phyloP scores from a whole-genome alignment of 768 basidiomycete genomes.

The Boletus coccyginus region DNA sequence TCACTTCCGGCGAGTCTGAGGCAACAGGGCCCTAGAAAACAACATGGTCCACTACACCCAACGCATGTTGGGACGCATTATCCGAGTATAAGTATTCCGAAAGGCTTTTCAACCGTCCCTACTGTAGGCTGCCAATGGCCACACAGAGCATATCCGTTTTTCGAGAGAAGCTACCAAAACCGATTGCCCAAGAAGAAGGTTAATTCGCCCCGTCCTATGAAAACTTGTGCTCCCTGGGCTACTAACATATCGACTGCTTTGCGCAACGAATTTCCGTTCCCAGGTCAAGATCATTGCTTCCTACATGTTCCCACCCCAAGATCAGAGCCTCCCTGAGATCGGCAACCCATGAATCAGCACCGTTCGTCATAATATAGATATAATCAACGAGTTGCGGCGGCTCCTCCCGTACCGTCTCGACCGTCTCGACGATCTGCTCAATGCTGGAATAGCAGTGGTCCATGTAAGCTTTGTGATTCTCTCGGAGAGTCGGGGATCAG shows the following conservation, averaged over 20 bases:
- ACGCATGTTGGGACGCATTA: neutral
- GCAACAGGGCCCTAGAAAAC: too few species aligned
- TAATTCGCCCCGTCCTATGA: constrained; percentile 50
- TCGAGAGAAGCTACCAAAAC: constrained; percentile 29
- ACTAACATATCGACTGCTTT: constrained; percentile 52
- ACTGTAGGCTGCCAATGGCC: neutral
- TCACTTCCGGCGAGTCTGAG: neutral
- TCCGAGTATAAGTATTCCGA: neutral
- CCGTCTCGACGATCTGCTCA: constrained; percentile 39
- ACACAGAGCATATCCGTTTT: too few species aligned
- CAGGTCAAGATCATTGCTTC: constrained; percentile 35
- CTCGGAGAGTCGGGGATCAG: constrained; percentile 23
- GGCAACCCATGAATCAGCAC: constrained; percentile 36
- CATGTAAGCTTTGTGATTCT: constrained; percentile 29
- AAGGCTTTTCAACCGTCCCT: neutral
- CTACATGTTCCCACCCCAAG: constrained; percentile 38
- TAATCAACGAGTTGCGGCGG: constrained; percentile 27
- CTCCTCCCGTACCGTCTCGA: constrained; percentile 31
- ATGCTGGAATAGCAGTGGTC: constrained; percentile 42
- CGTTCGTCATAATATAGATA: constrained; percentile 51
- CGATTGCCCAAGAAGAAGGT: constrained; percentile 19
- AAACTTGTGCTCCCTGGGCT: constrained; percentile 43
- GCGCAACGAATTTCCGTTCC: constrained; percentile 43
- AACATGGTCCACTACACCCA: neutral
- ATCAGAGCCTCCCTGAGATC: constrained; percentile 37